A percentile compares a stretch with the other conserved stretches of the same genome.
phyloP scores from a whole-genome alignment of 768 basidiomycete species.

The Amanita pseudoporphyria region DNA sequence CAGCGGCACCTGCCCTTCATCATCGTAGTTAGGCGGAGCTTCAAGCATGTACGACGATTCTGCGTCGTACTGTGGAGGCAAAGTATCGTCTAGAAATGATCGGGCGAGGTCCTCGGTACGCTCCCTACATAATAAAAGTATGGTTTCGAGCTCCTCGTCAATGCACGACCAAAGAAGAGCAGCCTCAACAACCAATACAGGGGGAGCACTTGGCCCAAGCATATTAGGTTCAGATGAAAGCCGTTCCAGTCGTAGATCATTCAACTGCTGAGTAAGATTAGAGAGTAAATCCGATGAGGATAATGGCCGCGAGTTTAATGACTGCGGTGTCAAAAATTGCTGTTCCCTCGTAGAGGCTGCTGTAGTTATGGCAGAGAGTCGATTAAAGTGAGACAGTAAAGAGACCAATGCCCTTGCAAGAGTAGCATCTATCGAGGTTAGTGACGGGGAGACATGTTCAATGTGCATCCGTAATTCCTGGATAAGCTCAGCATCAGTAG shows the following conservation, averaged over 20 bases:
- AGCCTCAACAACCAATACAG: slow-evolving; percentile 43
- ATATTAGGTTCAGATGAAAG: slow-evolving; percentile 31
- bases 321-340: slow-evolving; percentile 9
- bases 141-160: slow-evolving; percentile 62
- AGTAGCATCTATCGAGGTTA: slow-evolving; percentile 41
- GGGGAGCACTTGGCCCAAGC: slow-evolving; percentile 28
- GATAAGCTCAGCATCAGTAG: slow-evolving; percentile 42
- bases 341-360: not conserved
- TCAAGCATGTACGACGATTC: slow-evolving; percentile 27
- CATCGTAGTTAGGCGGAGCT: slow-evolving; percentile 49
- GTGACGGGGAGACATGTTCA: slow-evolving; percentile 31
- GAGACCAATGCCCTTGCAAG: slow-evolving; percentile 63
- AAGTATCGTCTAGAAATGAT: slow-evolving; percentile 22
- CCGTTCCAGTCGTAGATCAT: slow-evolving; percentile 53
- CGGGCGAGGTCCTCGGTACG: slow-evolving; percentile 30
- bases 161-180: slow-evolving; percentile 69
- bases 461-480: slow-evolving; percentile 51
- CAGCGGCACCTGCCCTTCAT: slow-evolving; percentile 23
- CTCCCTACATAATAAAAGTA: slow-evolving; percentile 57
- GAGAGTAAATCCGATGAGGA: slow-evolving; percentile 7
- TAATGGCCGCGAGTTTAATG: slow-evolving; percentile 3
- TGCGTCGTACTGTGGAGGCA: slow-evolving; percentile 41
- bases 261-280: slow-evolving; percentile 57
- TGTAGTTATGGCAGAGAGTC: slow-evolving; percentile 38
- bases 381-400: slow-evolving; percentile 58